Evolutionary conservation across 257 asterid species (phyloP), one percentile per base, ranked within the genome.

Genomic region (Ballota nigra): DNA sequence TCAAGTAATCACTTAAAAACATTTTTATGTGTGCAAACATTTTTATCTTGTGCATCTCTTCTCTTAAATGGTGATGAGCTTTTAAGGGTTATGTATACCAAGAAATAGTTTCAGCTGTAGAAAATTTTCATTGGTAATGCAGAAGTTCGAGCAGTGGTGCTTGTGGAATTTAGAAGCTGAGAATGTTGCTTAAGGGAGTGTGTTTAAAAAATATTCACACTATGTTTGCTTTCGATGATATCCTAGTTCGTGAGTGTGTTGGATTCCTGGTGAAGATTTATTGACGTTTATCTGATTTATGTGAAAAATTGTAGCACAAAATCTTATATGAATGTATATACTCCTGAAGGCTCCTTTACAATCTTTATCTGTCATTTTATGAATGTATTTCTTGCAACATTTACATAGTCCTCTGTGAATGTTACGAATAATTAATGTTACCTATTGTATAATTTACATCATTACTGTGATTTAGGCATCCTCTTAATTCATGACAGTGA

Each of bases 401-500:
- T 19, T 63, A 38, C 36, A 7, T 52, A 61, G 26, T 52, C 73
- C 4, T 24, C 12, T 38, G 34, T 58, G 10, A 13, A 72, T 52
- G 71, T 74, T 61, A 43, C 18, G 8, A 40, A 65, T 53, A 19
- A 1, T 40, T 71, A 58, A 55, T 24, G 49, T 34, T 22, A 31
- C 49, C 51, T n/a, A 66, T 36, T 15, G 16, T 28, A 34, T 63
- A 51, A 52, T 68, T 53, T 49, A 33, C 75, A 63, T 36, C n/a
- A 11, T 65, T 69, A 49, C 55, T 67, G 36, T 71, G 60, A 47
- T 69, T 33, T 43, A 58, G 47, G 56, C 62, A 72, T 26, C 69
- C 76, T 74, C 66, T 67, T 58, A 72, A 47, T 71, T 72, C 78
- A 74, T 71, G 78, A 66, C 65, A 12, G 33, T 66, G 29, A 76